Base-by-base conservation (phyloP, 176 grass and related monocot species). In the Sorghum bicolor region DNA sequence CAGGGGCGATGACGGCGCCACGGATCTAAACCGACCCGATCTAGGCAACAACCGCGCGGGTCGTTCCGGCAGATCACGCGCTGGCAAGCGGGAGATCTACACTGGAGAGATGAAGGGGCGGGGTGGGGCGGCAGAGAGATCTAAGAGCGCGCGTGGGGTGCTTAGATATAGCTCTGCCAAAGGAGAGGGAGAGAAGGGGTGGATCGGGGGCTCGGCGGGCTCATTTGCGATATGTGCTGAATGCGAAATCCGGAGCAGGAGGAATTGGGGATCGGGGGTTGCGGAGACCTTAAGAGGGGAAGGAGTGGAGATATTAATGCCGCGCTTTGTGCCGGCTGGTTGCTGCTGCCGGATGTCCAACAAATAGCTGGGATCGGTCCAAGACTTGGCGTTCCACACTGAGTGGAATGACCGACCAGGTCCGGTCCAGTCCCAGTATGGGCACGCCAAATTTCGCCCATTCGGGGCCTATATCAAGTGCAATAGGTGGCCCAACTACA, bases 281-380 rank as follows among this genome's bases (percentile, higher is more conserved):
- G n/a, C 41, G 29, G 72, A 40, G 24, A 28, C 37, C 22, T 25
- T 13, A 30, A 4, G 28, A 45, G 10, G 29, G 10, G n/a, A n/a
- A 33, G 43, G 63, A 5, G 61, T 20, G 30, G 64, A 53, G 78
- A 80, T 80, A 69, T 80, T 80, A 80, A 80, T 44, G 64, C 64
- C 64, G 64, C 64, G 78, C 30, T 80, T 68, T 20, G 78, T 69
- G 78, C 77, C 40, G 61, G 38, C 58, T 64, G 58, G 77, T 2
- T 66, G 61, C 77, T n/a, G n/a, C n/a, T n/a, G 63, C 41, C 19
- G 16, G 77, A 80, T 80, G 63, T 1, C 2, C 0, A 16, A 48
- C 14, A 11, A 11, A 67, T 15, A 63, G 77, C 62, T 80, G 41
- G 62, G 63, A 80, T 67, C 47, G 7, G 17, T 20, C 40, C 38